Base-by-base conservation (phyloP, 1,284 basidiomycete genomes). In the Cryptococcus sp. region DNA sequence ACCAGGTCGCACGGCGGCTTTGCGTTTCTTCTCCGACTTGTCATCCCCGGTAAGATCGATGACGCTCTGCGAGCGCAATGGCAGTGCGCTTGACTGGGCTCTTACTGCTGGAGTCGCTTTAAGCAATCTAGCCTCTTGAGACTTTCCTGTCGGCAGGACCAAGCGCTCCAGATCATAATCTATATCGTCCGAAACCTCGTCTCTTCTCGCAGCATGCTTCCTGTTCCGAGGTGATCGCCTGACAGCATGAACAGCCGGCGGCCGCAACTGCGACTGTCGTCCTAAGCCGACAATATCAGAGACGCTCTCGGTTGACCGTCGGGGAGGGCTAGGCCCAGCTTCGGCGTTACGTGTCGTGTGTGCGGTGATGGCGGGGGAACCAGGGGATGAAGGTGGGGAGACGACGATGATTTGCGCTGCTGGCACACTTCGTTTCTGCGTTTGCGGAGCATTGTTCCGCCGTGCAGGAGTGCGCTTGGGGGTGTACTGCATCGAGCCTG, bases 221-320 rank as follows among this genome's bases (percentile, higher is more conserved):
- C 50, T 53, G 4, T 47, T 31, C 19, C 50, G 49, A 8, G 59
- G 59, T 20, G 59, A 60, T 45, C 54, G 49, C 41, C 59, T 49
- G 5, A 60, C 46, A 13, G 40, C 47, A 3, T 40, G 22, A 6
- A 53, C 51, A 7, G 38, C 19, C 23, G 23, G 50, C 6, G 31
- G 31, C 31, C 31, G 31, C 31, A 35, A 10, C 13, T 35, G 31
- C 25, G 6, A 10, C 13, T 35, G 31, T 6, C 3, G 25, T 25
- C 25, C 25, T 35, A 35, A 8, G 4, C 31, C 31, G 13, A 35
- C 31, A 8, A 60, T 47, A 15, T 42, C 46, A 10, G 56, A 41
- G 5, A 60, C 20, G 13, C 39, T 31, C 7, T 47, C 41, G 5
- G 45, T 40, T 42, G 2, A 5, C 4, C 20, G 38, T 17, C 42